Percentiles rank a stretch among this genome's conserved stretches.
Evolutionary conservation across 2,329 filamentous ascomycete genomes (phyloP).

Genomic region (Colletotrichum melonis): DNA sequence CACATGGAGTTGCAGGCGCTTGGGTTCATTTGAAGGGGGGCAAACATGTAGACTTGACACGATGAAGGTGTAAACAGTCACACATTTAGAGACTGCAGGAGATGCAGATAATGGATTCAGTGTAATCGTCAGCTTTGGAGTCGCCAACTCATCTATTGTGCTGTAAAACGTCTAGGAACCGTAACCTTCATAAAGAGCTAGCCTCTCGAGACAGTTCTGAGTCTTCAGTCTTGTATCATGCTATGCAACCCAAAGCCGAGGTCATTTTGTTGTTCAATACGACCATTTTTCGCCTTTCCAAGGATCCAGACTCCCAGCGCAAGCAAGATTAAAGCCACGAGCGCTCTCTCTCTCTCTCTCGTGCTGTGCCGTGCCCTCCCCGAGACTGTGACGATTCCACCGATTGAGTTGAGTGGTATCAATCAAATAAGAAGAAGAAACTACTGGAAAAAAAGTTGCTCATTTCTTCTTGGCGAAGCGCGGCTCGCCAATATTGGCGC

Average conservation of each 20-base stretch:
- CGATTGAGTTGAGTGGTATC: neutral
- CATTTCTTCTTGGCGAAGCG: slow-evolving; percentile 80
- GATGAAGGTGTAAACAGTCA: neutral
- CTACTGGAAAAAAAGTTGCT: slow-evolving; percentile 35
- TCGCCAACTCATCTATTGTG: slow-evolving; percentile 37
- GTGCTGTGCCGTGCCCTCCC: neutral
- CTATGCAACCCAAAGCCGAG: slow-evolving; percentile 33
- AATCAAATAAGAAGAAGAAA: neutral
- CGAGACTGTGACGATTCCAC: neutral
- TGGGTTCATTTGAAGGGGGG: neutral
- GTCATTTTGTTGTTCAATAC: neutral
- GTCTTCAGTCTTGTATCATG: slow-evolving; percentile 27
- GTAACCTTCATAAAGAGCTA: slow-evolving; percentile 33
- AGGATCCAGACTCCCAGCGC: slow-evolving; percentile 32
- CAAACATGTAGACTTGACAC: neutral
- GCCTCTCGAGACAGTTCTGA: slow-evolving; percentile 15
- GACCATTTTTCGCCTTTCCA: slow-evolving; percentile 20
- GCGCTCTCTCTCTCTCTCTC: slow-evolving; percentile 4
- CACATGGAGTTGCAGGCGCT: neutral
- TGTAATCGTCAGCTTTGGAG: slow-evolving; percentile 30
- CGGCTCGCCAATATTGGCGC: slow-evolving; percentile 85
- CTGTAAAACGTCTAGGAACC: slow-evolving; percentile 35
- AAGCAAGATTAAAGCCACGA: neutral
- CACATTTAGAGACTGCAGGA: neutral
- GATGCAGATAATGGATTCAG: slow-evolving; percentile 9